Conservation (phyloP, 129 eudicot genomes). For the Mikania micrantha region DNA sequence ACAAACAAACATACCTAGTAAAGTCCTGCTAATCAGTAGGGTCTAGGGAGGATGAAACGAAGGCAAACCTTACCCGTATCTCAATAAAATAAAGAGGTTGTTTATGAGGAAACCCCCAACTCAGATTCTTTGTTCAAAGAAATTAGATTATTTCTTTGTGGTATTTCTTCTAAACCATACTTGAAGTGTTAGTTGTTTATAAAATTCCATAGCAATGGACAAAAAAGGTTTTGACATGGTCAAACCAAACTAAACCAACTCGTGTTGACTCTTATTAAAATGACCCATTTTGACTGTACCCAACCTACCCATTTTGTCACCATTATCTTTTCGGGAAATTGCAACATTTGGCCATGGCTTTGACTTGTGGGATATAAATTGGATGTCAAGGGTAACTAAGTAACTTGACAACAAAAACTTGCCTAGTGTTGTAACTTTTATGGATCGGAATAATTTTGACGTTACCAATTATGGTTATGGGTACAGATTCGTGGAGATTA, state of each 20-base stretch:
- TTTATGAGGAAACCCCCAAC: too few relatives aligned
- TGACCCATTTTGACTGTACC: neutral
- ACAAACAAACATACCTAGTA: too few relatives aligned
- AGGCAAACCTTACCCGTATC: too few relatives aligned
- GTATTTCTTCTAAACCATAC: neutral
- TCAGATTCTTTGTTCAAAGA: neutral
- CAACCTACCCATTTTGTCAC: neutral
- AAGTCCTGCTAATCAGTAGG: too few relatives aligned
- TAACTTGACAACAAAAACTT: constrained; percentile 8
- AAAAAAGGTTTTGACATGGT: neutral
- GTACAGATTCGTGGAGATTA: constrained; percentile 85
- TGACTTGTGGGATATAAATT: neutral
- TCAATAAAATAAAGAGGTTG: too few relatives aligned
- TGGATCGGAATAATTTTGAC: neutral
- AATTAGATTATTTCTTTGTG: neutral
- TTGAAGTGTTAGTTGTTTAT: neutral
- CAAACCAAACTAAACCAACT: neutral
- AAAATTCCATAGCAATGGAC: neutral
- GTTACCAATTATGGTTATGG: neutral
- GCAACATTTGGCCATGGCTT: neutral
- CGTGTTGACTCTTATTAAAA: neutral
- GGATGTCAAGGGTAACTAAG: neutral
- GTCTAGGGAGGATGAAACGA: too few relatives aligned
- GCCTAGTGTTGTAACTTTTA: neutral
- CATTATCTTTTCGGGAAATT: neutral